Base-by-base conservation (phyloP, 1,284 basidiomycete genomes). In the Singerocomus inundabilis region DNA sequence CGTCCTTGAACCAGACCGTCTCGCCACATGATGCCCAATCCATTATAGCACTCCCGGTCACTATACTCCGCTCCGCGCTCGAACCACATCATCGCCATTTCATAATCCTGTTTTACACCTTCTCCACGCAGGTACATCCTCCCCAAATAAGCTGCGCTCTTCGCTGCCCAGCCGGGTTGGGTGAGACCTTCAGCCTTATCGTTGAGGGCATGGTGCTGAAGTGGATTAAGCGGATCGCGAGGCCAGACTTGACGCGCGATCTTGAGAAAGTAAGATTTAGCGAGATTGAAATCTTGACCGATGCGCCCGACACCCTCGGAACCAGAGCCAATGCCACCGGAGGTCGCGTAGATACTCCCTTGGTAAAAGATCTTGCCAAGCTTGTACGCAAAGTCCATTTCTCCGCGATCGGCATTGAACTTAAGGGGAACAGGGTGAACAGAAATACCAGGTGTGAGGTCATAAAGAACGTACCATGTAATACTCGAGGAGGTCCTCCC, bases 71-170 rank as follows among this genome's bases (percentile, higher is more conserved):
- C 85, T 0, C 93, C 96, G 16, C 63, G 67, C 59, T 93, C 87
- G 62, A 95, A 95, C 97, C 97, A 99, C 71, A 96, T 81, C 72
- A 85, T 91, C 12, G 96, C 97, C 52, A 83, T 72, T 18, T 72
- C 73, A 35, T 80, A 79, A 69, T 98, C 91, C 56, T 80, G 77
- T 61, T 85, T 85, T 24, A 93, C 84, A 9, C 96, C 96, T 67
- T 99, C 97, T 0, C 96, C 96, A 33, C 97, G 78, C 34, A 99
- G 71, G 59, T 90, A 91, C 93, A 99, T 98, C 50, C 91, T 79
- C 0, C 96, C 97, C 2, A 99, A 68, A 65, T 89, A 95, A 2
- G 81, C 88, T 5, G 93, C 92, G 42, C 90, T 86, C 2, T 84
- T 80, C 0, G 91, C 84, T 0, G 88, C 88, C 54, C 85, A 84